A percentile compares a stretch with the other conserved stretches of the same genome.
Evolutionary conservation across 78 protist genomes (phyloP).

Genomic region (Dictyostelium capitatum): DNA sequence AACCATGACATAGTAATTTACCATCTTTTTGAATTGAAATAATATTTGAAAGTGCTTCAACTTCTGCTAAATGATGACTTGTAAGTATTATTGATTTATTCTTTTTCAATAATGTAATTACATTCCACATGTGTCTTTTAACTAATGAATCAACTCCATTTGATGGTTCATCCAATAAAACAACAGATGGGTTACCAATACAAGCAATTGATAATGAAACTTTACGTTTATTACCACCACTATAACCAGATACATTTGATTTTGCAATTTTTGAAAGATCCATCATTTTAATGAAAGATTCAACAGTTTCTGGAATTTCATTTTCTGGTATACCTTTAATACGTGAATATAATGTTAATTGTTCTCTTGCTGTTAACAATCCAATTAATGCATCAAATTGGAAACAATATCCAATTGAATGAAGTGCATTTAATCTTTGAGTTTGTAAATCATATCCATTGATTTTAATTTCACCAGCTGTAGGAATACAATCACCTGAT

Average conservation of each 20-base stretch:
- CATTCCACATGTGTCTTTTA: too few relatives aligned
- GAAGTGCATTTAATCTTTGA: not conserved
- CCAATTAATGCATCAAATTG: constrained; percentile 52
- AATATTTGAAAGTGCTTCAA: constrained; percentile 85
- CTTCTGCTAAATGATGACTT: constrained; percentile 95
- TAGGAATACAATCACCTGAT: constrained; percentile 79
- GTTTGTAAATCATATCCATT: constrained; percentile 30
- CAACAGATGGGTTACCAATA: constrained; percentile 71
- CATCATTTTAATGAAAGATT: constrained; percentile 74
- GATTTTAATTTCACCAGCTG: constrained; percentile 67
- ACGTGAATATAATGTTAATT: constrained; percentile 36
- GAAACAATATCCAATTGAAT: constrained; percentile 19
- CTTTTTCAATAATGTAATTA: constrained; percentile 7
- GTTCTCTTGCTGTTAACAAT: constrained; percentile 79
- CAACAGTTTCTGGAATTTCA: constrained; percentile 36
- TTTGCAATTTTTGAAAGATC: constrained; percentile 53
- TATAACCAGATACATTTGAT: constrained; percentile 17
- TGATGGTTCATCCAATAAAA: constrained; percentile 89
- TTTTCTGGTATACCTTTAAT: constrained; percentile 76
- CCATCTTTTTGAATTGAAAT: constrained; percentile 88
- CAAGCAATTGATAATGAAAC: constrained; percentile 79
- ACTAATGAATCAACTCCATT: constrained; percentile 85
- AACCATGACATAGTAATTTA: constrained; percentile 73
- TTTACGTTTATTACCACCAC: constrained; percentile 90
- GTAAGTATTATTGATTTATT: constrained; percentile 83